Percentiles rank a stretch among this genome's conserved stretches.
These are phyloP conservation scores for Akanthomyces uredinophilus DNA, from an alignment of 2,329 filamentous ascomycete genomes.

Conservation along the genomic window DNA sequence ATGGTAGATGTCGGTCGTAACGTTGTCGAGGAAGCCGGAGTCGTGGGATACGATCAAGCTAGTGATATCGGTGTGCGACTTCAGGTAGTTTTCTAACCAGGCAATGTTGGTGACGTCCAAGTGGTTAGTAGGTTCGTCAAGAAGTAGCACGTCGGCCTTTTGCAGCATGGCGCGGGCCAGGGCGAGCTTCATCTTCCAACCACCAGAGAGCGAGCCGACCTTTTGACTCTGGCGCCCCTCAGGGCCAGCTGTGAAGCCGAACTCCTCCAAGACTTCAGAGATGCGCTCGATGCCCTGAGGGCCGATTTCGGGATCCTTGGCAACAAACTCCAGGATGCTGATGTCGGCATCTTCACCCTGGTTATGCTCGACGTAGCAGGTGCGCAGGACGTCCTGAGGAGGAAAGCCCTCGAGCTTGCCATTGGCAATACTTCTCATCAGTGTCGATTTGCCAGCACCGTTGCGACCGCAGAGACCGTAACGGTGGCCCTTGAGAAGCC, in stretches of 20 bases:
- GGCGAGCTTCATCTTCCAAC: conserved; percentile 99
- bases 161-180: conserved; percentile 94
- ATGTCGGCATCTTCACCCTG: conserved; percentile 97
- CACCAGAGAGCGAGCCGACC: conserved; percentile 91
- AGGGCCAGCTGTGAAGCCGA: conserved; percentile 87
- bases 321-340: conserved; percentile 88
- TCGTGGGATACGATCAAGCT: conserved; percentile 98
- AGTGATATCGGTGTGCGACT: conserved; percentile 92
- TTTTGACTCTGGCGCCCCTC: conserved; percentile 84
- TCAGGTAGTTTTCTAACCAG: conserved; percentile 93
- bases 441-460: conserved; percentile 96
- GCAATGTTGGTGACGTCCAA: conserved; percentile 93
- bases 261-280: conserved; percentile 75
- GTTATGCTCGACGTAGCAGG: conserved; percentile 98
- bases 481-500: conserved; percentile 90
- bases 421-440: conserved; percentile 93
- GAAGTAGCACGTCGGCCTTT: conserved; percentile 89
- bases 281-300: conserved; percentile 77
- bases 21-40: conserved; percentile 92
- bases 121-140: conserved; percentile 99
- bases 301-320: conserved; percentile 81
- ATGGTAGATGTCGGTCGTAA: conserved; percentile 98
- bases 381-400: conserved; percentile 82
- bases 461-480: conserved; percentile 97
- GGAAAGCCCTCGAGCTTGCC: conserved; percentile 98